Evolutionary conservation across 371 early-diverging fungal species (phyloP).

Genomic region (Funneliformis caledonium): DNA sequence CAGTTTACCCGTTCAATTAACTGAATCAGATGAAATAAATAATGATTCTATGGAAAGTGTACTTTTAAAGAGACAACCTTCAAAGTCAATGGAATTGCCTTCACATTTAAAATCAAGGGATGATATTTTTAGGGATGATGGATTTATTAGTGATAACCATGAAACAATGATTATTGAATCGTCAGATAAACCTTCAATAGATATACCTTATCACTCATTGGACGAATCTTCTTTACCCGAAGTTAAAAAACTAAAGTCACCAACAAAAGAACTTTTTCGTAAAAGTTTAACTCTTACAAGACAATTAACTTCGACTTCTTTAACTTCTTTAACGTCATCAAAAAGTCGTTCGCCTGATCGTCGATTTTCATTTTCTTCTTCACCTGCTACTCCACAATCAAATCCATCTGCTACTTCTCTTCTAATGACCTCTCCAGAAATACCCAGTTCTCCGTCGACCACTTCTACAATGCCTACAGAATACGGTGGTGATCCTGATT

Average conservation of each 20-base stretch:
- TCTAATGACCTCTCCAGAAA: background rate
- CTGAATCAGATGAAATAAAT: background rate
- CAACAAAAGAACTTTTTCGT: slow-evolving; percentile 22
- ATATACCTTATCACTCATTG: background rate
- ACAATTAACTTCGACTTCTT: background rate
- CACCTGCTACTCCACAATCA: slow-evolving; percentile 7
- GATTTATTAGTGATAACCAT: background rate
- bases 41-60: background rate
- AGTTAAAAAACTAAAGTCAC: background rate
- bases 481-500: background rate
- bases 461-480: background rate
- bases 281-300: slow-evolving; percentile 1
- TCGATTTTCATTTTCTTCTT: slow-evolving; percentile 15
- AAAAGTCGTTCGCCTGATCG: background rate
- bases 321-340: slow-evolving; percentile 8
- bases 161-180: slow-evolving; percentile 15
- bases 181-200: slow-evolving; percentile 4
- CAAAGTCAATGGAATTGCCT: slow-evolving; percentile 5
- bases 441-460: background rate
- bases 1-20: slow-evolving; percentile 4
- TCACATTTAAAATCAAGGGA: background rate
- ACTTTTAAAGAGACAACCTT: background rate
- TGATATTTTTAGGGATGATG: background rate
- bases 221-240: slow-evolving; percentile 13
- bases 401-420: background rate